phyloP scores from a whole-genome alignment of 257 asterid species.

The Rehmannia glutinosa region DNA sequence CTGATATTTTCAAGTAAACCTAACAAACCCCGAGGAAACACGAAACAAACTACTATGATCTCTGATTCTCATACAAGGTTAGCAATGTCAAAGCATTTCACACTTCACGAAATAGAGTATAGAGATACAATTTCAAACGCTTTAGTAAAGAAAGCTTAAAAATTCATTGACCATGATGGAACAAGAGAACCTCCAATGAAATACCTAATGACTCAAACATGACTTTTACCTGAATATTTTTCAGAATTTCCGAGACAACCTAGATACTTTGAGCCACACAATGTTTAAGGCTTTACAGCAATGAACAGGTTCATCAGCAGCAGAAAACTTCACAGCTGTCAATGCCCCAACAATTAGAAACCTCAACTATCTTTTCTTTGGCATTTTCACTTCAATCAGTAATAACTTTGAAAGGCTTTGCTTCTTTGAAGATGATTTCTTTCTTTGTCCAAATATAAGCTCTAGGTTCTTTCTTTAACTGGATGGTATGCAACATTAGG shows the following conservation, averaged over 20 bases:
- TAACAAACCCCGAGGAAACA: neutral
- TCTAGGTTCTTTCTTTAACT: conserved; percentile 85
- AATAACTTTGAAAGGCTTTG: conserved; percentile 68
- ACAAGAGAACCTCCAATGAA: conserved; percentile 18
- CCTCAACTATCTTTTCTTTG: conserved; percentile 44
- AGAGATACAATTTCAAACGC: conserved; percentile 17
- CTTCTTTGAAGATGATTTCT: conserved; percentile 78
- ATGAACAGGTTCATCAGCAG: conserved; percentile 63
- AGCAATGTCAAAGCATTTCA: conserved; percentile 5
- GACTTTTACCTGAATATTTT: conserved; percentile 77
- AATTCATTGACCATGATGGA: neutral
- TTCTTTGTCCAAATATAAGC: conserved; percentile 87
- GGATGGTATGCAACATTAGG: conserved; percentile 71
- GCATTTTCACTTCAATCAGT: conserved; percentile 65
- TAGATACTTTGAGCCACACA: conserved; percentile 65
- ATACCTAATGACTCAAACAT: conserved; percentile 48
- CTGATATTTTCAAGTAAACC: neutral
- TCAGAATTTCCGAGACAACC: conserved; percentile 53
- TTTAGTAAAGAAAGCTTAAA: neutral
- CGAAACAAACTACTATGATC: neutral
- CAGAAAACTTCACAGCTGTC: conserved; percentile 57
- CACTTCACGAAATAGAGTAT: conserved; percentile 1
- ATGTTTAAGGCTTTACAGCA: conserved; percentile 63
- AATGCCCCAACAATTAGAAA: conserved; percentile 51
- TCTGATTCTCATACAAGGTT: conserved; percentile 10